Evolutionary conservation across 2,329 filamentous ascomycete genomes (phyloP).

Genomic region (Gaeumannomyces sp.): DNA sequence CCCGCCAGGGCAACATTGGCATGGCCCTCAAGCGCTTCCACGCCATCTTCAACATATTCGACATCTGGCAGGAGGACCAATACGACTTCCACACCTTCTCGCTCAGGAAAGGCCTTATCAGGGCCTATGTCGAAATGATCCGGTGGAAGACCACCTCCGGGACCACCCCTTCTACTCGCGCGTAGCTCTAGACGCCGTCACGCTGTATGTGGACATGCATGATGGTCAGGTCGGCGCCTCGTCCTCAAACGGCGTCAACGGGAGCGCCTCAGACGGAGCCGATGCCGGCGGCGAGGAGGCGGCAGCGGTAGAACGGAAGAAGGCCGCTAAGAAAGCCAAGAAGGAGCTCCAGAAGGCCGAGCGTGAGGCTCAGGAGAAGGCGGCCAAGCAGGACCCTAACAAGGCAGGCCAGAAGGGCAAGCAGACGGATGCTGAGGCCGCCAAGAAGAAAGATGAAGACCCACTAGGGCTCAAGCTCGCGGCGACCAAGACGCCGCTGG

Average conservation of each 20-base stretch:
- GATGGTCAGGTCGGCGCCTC: constrained; percentile 60
- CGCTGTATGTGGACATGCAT: constrained; percentile 71
- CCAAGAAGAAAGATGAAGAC: constrained; percentile 86
- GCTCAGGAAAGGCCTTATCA: constrained; percentile 90
- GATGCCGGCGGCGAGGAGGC: constrained; percentile 39
- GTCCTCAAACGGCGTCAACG: constrained; percentile 52
- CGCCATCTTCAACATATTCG: constrained; percentile 84
- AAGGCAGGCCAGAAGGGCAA: constrained; percentile 55
- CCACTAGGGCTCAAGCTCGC: constrained; percentile 75
- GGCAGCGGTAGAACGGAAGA: constrained; percentile 68
- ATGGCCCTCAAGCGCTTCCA: constrained; percentile 91
- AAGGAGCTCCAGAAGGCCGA: constrained; percentile 61
- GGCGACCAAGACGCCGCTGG: constrained; percentile 74
- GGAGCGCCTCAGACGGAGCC: constrained; percentile 48
- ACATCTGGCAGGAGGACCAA: constrained; percentile 96
- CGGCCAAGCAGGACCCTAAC: constrained; percentile 76
- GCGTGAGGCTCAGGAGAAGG: constrained; percentile 72
- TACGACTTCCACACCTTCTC: constrained; percentile 99
- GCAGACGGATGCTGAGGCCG: constrained; percentile 47
- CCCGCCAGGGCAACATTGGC: constrained; percentile 73
- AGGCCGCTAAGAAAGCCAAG: constrained; percentile 83
- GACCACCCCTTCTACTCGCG: constrained; percentile 91
- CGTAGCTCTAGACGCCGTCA: constrained; percentile 74
- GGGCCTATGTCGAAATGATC: constrained; percentile 93
- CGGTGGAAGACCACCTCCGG: constrained; percentile 85